Percentiles rank a stretch among this genome's conserved stretches.
Conservation (phyloP, 129 eudicot species). For the Chrysanthemum lavandulifolium region DNA sequence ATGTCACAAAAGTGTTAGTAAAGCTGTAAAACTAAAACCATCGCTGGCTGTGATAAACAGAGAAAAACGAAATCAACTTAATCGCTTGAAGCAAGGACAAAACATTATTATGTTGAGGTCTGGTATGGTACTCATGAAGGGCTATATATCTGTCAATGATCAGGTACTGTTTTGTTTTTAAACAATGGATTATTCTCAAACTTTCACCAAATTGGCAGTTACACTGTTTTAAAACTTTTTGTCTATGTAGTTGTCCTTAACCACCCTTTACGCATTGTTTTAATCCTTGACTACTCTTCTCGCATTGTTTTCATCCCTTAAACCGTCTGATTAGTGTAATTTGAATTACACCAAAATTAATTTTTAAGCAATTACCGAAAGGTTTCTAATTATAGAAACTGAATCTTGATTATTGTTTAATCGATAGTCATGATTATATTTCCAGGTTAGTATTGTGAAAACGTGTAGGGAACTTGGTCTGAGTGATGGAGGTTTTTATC, state of each 20-base stretch:
- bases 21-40: conserved; percentile 41
- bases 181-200: too few species aligned
- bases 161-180: conserved; percentile 46
- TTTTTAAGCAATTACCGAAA: not conserved
- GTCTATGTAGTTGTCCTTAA: too few species aligned
- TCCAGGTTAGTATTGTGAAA: conserved; percentile 53
- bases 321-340: too few species aligned
- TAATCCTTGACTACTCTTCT: too few species aligned
- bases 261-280: too few species aligned
- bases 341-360: not conserved
- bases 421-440: not conserved
- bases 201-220: too few species aligned
- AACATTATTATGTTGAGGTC: conserved; percentile 38
- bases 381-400: not conserved
- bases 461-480: conserved; percentile 59
- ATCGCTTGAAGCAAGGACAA: conserved; percentile 23
- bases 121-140: conserved; percentile 75
- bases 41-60: conserved; percentile 40
- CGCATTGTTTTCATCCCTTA: too few species aligned
- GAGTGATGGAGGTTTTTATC: conserved; percentile 74
- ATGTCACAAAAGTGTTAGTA: conserved; percentile 32
- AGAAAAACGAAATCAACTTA: conserved; percentile 44
- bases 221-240: too few species aligned
- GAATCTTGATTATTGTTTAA: not conserved
- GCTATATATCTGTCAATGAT: conserved; percentile 50